Percentiles rank a stretch among this genome's conserved stretches.
phyloP scores from a whole-genome alignment of 441 rosid genomes.

The Erysimum cheiri region DNA sequence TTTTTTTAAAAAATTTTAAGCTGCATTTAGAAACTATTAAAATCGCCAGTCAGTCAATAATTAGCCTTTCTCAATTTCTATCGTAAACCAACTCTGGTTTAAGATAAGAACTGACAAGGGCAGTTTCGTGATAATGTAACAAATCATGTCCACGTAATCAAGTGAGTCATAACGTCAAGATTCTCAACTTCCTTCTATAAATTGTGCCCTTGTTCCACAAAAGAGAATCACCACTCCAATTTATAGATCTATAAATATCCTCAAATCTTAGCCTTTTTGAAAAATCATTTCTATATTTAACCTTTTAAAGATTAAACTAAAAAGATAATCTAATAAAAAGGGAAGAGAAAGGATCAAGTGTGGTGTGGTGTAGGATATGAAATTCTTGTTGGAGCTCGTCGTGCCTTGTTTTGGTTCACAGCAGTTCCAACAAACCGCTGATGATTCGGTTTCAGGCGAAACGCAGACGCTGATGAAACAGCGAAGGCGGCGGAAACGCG shows the following conservation, averaged over 20 bases:
- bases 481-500: slow-evolving; percentile 45
- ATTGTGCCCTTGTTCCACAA: background rate
- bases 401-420: slow-evolving; percentile 49
- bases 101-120: background rate
- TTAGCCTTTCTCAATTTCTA: background rate
- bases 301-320: background rate
- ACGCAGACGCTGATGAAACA: slow-evolving; percentile 42
- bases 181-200: slow-evolving; percentile 32
- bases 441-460: slow-evolving; percentile 42
- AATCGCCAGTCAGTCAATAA: background rate
- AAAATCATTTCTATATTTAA: background rate
- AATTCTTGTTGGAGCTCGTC: slow-evolving; percentile 39
- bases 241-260: slow-evolving; percentile 13
- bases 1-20: no score
- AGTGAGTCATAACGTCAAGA: slow-evolving; percentile 30
- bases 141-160: slow-evolving; percentile 35
- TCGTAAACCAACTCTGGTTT: slow-evolving; percentile 7
- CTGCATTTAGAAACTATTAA: background rate
- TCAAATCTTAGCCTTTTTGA: slow-evolving; percentile 6
- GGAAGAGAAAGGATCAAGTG: slow-evolving; percentile 12
- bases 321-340: background rate
- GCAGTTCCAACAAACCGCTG: slow-evolving; percentile 26
- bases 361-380: slow-evolving; percentile 38
- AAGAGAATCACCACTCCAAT: slow-evolving; percentile 31
- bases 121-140: slow-evolving; percentile 9